Percentiles rank a stretch among this genome's conserved stretches.
phyloP scores from a whole-genome alignment of 1,284 basidiomycete genomes.

The Neotropicomus parvogracilis region DNA sequence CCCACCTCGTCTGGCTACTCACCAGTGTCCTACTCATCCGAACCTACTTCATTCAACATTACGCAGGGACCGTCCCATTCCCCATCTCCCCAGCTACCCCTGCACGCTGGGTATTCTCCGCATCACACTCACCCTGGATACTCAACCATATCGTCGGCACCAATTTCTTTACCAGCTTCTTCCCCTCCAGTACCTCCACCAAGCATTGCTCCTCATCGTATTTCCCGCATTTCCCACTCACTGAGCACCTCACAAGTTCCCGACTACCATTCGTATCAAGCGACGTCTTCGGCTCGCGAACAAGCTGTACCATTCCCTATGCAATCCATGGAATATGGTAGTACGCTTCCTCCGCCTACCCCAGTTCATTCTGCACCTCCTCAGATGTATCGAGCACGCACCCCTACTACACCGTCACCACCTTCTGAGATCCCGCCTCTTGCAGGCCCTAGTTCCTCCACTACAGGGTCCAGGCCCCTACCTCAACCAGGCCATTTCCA shows the following conservation, averaged over 20 bases:
- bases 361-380: slow-evolving; percentile 26
- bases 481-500: slow-evolving; percentile 41
- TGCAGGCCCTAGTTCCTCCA: slow-evolving; percentile 33
- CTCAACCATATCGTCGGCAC: slow-evolving; percentile 5
- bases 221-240: slow-evolving; percentile 29
- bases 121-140: slow-evolving; percentile 37
- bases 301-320: slow-evolving; percentile 26
- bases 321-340: slow-evolving; percentile 26
- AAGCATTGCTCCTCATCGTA: slow-evolving; percentile 18
- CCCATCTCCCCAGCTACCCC: slow-evolving; percentile 20
- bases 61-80: slow-evolving; percentile 36
- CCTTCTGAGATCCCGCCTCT: slow-evolving; percentile 30
- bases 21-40: slow-evolving; percentile 40
- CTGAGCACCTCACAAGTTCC: slow-evolving; percentile 23
- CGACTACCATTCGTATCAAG: slow-evolving; percentile 27
- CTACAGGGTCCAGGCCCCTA: slow-evolving; percentile 51
- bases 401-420: slow-evolving; percentile 34
- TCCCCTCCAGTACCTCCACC: slow-evolving; percentile 20
- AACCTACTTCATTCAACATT: slow-evolving; percentile 45
- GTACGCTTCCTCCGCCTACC: slow-evolving; percentile 23
- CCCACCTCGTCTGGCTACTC: slow-evolving; percentile 28
- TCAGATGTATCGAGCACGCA: slow-evolving; percentile 30
- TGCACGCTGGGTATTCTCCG: slow-evolving; percentile 21
- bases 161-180: slow-evolving; percentile 9
- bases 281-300: slow-evolving; percentile 19